These are phyloP conservation scores for Leccinum proliferum DNA, from an alignment of 1,284 basidiomycete species.

Conservation along the genomic window DNA sequence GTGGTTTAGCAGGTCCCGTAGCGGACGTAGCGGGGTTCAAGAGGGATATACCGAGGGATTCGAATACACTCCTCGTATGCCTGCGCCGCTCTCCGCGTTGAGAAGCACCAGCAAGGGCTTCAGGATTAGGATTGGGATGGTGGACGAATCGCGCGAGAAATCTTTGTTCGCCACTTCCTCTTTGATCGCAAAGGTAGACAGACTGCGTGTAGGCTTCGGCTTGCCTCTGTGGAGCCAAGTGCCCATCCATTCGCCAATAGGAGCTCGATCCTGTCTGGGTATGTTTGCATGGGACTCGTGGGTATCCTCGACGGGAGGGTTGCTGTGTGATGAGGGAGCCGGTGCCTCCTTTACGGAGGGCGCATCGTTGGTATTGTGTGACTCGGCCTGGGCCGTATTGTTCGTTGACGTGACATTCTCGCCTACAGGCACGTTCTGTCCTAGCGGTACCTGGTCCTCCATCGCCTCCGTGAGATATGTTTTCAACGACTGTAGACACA, in stretches of 20 bases:
- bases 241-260: constrained; percentile 66
- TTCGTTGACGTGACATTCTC: constrained; percentile 9
- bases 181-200: constrained; percentile 16
- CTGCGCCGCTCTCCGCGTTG: constrained; percentile 33
- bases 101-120: constrained; percentile 6
- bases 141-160: constrained; percentile 15
- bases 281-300: constrained; percentile 9
- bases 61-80: constrained; percentile 59
- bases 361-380: constrained; percentile 2
- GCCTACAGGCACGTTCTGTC: constrained; percentile 29
- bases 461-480: constrained; percentile 70
- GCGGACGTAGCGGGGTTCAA: constrained; percentile 41
- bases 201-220: constrained; percentile 22
- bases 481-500: constrained; percentile 47
- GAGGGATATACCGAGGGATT: constrained; percentile 62
- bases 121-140: constrained; percentile 4
- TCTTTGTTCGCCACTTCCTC: constrained; percentile 18
- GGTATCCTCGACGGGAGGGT: constrained; percentile 1
- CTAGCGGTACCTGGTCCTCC: constrained; percentile 48
- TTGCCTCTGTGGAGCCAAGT: constrained; percentile 50
- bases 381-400: not conserved
- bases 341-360: not conserved
- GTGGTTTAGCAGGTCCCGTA: constrained; percentile 21
- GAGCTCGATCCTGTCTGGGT: constrained; percentile 29
- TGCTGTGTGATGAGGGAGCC: not conserved